These are phyloP conservation scores for Magnaporthiopsis rhizophila DNA, from an alignment of 2,329 filamentous ascomycete genomes.

Conservation along the genomic window DNA sequence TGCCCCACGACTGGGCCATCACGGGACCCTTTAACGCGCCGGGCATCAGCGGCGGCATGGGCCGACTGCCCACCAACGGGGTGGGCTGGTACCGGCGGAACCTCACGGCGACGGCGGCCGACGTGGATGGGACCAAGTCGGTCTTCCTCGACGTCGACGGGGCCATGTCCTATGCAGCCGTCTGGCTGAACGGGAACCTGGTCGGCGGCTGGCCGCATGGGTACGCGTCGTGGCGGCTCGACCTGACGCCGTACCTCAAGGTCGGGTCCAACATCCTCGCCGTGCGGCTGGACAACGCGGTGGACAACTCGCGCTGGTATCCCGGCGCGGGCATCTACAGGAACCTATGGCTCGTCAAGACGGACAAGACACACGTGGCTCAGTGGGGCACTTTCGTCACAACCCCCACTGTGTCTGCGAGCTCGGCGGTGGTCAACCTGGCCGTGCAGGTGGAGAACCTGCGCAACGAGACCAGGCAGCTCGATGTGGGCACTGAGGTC, in stretches of 20 bases:
- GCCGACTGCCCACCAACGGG: slow-evolving; percentile 38
- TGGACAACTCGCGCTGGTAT: slow-evolving; percentile 43
- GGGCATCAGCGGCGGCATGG: slow-evolving; percentile 29
- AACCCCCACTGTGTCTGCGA: slow-evolving; percentile 32
- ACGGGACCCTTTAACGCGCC: slow-evolving; percentile 33
- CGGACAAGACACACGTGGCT: slow-evolving; percentile 34
- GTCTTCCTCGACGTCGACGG: slow-evolving; percentile 40
- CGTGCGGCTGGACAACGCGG: slow-evolving; percentile 40
- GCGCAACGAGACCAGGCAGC: slow-evolving; percentile 18
- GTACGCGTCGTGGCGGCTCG: slow-evolving; percentile 42
- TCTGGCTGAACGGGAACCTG: slow-evolving; percentile 41
- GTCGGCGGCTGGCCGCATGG: slow-evolving; percentile 43
- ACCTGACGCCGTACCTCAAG: slow-evolving; percentile 35
- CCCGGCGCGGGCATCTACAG: slow-evolving; percentile 47
- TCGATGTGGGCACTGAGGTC: slow-evolving; percentile 33
- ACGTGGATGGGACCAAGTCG: slow-evolving; percentile 24
- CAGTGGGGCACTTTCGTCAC: slow-evolving; percentile 43
- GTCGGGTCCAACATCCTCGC: slow-evolving; percentile 33
- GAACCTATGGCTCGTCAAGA: slow-evolving; percentile 44
- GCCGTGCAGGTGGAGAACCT: slow-evolving; percentile 38
- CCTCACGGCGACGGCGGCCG: slow-evolving; percentile 19
- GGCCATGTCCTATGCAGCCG: slow-evolving; percentile 40
- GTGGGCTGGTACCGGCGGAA: slow-evolving; percentile 44
- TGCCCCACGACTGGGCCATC: slow-evolving; percentile 41
- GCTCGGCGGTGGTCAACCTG: slow-evolving; percentile 36